These are phyloP conservation scores for Condylostoma magnum DNA, from an alignment of 169 alveolate species.

Conservation along the genomic window DNA sequence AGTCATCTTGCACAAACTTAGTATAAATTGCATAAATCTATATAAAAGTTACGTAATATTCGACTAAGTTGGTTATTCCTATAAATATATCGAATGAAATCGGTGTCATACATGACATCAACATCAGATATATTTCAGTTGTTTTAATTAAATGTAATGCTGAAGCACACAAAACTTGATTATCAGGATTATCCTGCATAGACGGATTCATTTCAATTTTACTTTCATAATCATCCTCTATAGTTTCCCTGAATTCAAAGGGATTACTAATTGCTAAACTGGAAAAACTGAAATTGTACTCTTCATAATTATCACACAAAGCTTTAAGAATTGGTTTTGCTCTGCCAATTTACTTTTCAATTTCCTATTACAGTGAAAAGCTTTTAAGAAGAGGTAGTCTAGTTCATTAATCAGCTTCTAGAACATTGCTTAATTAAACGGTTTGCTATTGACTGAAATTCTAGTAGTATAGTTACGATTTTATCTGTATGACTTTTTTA, in stretches of 20 bases:
- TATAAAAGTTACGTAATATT: too few relatives aligned
- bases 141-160: slow-evolving; percentile 7
- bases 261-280: slow-evolving; percentile 14
- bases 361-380: not conserved
- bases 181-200: not conserved
- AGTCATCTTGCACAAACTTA: not conserved
- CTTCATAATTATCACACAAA: not conserved
- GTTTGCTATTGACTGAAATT: too few relatives aligned
- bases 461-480: too few relatives aligned
- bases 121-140: not conserved
- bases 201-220: not conserved
- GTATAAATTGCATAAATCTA: not conserved
- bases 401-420: slow-evolving; percentile 27
- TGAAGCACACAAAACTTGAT: slow-evolving; percentile 15
- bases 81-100: slow-evolving; percentile 5
- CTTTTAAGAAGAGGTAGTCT: slow-evolving; percentile 22
- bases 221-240: not conserved
- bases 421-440: not conserved
- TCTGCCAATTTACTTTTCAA: not conserved
- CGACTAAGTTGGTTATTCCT: not conserved
- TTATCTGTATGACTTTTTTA: not conserved
- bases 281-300: slow-evolving; percentile 3
- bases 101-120: not conserved
- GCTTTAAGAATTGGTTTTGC: not conserved
- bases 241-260: not conserved